Conservation (phyloP, 495 filamentous ascomycete species). For the Tuber indicum region DNA sequence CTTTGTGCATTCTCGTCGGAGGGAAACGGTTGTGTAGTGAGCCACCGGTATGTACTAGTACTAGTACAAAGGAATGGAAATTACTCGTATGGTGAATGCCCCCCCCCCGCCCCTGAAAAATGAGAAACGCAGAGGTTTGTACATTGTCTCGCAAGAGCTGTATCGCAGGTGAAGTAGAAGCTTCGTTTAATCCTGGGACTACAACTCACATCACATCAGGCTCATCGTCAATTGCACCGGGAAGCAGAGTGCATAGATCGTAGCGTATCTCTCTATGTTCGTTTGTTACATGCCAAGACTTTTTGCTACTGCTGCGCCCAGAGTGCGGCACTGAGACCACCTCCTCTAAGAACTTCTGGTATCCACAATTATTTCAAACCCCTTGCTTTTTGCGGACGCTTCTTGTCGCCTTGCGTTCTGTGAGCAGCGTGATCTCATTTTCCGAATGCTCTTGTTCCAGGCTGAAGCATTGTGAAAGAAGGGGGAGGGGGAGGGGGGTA, state of each 20-base stretch:
- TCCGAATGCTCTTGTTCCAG: conserved; percentile 21
- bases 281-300: neutral
- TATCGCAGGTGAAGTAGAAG: neutral
- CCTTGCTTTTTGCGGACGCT: conserved; percentile 37
- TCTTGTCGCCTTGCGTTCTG: conserved; percentile 20
- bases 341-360: neutral
- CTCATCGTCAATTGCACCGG: neutral
- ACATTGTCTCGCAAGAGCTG: neutral
- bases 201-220: neutral
- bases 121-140: neutral
- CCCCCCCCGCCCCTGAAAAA: neutral
- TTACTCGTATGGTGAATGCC: neutral
- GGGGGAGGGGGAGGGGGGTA: neutral
- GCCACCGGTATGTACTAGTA: neutral
- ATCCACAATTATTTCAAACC: conserved; percentile 23
- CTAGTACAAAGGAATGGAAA: neutral
- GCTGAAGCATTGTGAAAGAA: conserved; percentile 9
- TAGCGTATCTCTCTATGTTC: neutral
- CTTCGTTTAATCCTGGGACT: neutral
- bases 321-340: neutral
- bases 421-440: conserved; percentile 22
- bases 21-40: neutral
- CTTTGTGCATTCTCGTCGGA: conserved; percentile 19
- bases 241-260: neutral
- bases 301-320: neutral